Evolutionary conservation across 2,329 filamentous ascomycete genomes (phyloP).

Genomic region (Rutstroemia sp.): DNA sequence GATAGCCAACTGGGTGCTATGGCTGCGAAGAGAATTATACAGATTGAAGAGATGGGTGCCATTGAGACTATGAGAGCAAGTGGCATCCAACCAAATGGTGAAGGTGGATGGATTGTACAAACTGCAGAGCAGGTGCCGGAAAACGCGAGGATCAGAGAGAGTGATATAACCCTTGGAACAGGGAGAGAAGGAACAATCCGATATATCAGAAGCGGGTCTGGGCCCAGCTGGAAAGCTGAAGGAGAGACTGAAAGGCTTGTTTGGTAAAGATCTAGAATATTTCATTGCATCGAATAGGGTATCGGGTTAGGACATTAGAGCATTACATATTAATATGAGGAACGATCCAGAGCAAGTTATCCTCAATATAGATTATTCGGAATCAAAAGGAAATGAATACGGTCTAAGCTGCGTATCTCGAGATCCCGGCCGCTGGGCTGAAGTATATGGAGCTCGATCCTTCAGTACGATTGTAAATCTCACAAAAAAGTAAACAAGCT

Average conservation of each 20-base stretch:
- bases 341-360: no score
- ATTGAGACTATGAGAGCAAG: background rate
- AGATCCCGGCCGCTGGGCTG: no score
- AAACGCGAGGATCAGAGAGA: background rate
- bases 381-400: no score
- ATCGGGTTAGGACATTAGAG: no score
- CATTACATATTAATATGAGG: no score
- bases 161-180: background rate
- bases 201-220: background rate
- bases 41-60: constrained; percentile 1
- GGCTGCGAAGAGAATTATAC: background rate
- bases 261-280: background rate
- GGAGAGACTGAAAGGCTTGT: no score
- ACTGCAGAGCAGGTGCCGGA: background rate
- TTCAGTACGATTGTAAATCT: no score
- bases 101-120: background rate
- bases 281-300: background rate
- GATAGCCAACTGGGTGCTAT: background rate
- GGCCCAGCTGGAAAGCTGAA: background rate
- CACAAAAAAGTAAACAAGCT: background rate
- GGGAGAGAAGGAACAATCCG: background rate
- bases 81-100: no score
- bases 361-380: no score
- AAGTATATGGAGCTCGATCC: no score
- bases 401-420: no score